Evolutionary conservation across 2,329 filamentous ascomycete species (phyloP), one percentile per base, ranked within the genome.

Genomic region (Rutstroemia sydowiana): DNA sequence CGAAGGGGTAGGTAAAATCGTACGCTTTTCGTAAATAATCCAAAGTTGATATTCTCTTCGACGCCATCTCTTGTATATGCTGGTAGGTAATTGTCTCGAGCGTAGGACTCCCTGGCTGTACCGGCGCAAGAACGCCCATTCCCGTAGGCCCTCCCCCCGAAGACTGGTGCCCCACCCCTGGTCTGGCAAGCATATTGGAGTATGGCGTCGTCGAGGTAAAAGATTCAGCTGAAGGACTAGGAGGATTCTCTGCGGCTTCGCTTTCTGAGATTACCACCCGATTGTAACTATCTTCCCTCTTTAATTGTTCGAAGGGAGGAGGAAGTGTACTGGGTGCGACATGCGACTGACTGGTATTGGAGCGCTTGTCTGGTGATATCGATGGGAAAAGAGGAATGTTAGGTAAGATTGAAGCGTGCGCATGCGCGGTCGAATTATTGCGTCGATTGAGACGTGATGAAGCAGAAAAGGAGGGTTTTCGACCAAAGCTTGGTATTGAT

Each of bases 21-120:
- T 72, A 95, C 89, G 90, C 86, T 72, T 95, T 95, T 56, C 91
- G 82, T 57, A 98, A 70, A 66, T 98, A 98, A 63, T 95, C 88
- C 39, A 98, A 70, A 0, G 93, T 97, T 2, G 89, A 90, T 73
- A 98, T 95, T 61, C 93, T 81, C 74, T 98, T 98, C 53, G 85
- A 85, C 34, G 88, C 86, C 61, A 88, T 81, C 55, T 97, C 92
- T 53, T 92, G 87, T 55, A 98, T 78, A 61, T 84, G 81, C 58
- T 78, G 75, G 55, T 81, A 66, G 53, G 64, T 67, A 39, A 68
- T 66, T 11, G 60, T 62, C 48, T 68, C 65, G 16, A 67, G 53
- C 3, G 64, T 64, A 21, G 65, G 66, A 56, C 63, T 68, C 9
- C 54, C 53, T 20, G 64, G 63, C 37, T 57, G 57, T 34, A 55